These are phyloP conservation scores for Globisporangium cylindrosporum DNA, from an alignment of 352 stramenopile species.

Conservation along the genomic window DNA sequence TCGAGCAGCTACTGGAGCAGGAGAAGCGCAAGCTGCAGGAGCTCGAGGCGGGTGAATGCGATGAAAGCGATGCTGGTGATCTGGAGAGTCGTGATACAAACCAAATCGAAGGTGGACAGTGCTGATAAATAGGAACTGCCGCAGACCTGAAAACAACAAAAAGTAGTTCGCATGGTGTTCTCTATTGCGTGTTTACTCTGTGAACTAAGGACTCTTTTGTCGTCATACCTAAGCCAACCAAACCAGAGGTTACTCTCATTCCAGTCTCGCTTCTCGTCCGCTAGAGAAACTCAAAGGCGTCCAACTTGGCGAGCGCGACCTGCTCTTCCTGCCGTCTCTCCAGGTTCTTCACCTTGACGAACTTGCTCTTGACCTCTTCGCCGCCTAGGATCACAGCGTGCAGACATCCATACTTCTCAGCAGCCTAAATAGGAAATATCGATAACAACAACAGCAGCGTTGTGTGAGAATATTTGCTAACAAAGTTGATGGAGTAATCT, in stretches of 20 bases:
- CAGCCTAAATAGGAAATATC: slow-evolving; percentile 30
- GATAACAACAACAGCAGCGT: not conserved
- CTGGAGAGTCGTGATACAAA: not conserved
- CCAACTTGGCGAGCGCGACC: slow-evolving; percentile 34
- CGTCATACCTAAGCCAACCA: not conserved
- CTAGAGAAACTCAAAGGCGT: slow-evolving; percentile 28
- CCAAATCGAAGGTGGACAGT: not conserved
- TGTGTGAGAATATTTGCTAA: not conserved
- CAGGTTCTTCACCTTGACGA: slow-evolving; percentile 81
- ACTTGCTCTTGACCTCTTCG: slow-evolving; percentile 56
- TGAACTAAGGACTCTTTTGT: not conserved
- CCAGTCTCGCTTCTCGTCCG: not conserved
- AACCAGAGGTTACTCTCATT: not conserved
- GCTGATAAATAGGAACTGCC: not conserved
- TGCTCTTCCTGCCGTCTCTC: slow-evolving; percentile 47
- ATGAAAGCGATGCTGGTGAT: not conserved
- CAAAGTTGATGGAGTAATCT: not conserved
- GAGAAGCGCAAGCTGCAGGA: slow-evolving; percentile 68
- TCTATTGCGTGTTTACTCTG: not conserved
- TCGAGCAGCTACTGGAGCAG: slow-evolving; percentile 65
- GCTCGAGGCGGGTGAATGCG: slow-evolving; percentile 35
- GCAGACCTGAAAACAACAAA: not conserved
- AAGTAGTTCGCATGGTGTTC: slow-evolving; percentile 1
- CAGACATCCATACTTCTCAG: slow-evolving; percentile 62
- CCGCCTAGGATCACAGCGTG: slow-evolving; percentile 75